Evolutionary conservation across 2,329 filamentous ascomycete genomes (phyloP).

Genomic region (Fusarium stilboides): DNA sequence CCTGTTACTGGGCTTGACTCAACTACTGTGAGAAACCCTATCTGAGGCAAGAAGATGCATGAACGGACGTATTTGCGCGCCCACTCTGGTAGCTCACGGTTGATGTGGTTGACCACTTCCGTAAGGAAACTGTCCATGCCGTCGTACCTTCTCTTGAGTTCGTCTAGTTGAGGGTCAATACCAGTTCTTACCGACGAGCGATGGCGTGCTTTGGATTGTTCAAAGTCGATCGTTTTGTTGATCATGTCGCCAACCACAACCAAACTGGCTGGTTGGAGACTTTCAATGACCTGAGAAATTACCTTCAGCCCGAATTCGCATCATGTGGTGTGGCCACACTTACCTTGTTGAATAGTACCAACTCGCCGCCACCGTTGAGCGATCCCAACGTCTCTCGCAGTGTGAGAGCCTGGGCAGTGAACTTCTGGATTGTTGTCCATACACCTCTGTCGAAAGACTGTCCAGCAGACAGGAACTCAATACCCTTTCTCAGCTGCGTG

Average conservation of each 20-base stretch:
- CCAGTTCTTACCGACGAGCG: slow-evolving; percentile 81
- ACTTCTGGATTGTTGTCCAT: slow-evolving; percentile 81
- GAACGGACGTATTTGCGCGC: slow-evolving; percentile 71
- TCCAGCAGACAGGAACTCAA: slow-evolving; percentile 67
- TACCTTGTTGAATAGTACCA: slow-evolving; percentile 54
- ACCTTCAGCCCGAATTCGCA: slow-evolving; percentile 8
- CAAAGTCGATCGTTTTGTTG: slow-evolving; percentile 83
- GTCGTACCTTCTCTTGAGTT: slow-evolving; percentile 82
- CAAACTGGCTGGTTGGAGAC: slow-evolving; percentile 72
- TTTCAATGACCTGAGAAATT: slow-evolving; percentile 66
- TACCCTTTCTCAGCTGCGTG: slow-evolving; percentile 81
- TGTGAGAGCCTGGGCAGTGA: slow-evolving; percentile 79
- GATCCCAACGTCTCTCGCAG: slow-evolving; percentile 72
- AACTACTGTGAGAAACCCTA: slow-evolving; percentile 89
- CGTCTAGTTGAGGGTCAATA: slow-evolving; percentile 81
- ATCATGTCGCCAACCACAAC: slow-evolving; percentile 79
- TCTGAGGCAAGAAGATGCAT: slow-evolving; percentile 91
- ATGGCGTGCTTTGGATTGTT: slow-evolving; percentile 78
- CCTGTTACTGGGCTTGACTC: slow-evolving; percentile 67
- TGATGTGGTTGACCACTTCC: slow-evolving; percentile 75
- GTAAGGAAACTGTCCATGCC: slow-evolving; percentile 83
- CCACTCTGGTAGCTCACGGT: slow-evolving; percentile 73
- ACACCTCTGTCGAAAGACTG: slow-evolving; percentile 74
- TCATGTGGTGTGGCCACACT: slow-evolving; percentile 54
- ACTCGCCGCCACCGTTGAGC: slow-evolving; percentile 37